These are phyloP conservation scores for Furcasterigmium furcatum DNA, from an alignment of 2,329 filamentous ascomycete species.

Conservation along the genomic window DNA sequence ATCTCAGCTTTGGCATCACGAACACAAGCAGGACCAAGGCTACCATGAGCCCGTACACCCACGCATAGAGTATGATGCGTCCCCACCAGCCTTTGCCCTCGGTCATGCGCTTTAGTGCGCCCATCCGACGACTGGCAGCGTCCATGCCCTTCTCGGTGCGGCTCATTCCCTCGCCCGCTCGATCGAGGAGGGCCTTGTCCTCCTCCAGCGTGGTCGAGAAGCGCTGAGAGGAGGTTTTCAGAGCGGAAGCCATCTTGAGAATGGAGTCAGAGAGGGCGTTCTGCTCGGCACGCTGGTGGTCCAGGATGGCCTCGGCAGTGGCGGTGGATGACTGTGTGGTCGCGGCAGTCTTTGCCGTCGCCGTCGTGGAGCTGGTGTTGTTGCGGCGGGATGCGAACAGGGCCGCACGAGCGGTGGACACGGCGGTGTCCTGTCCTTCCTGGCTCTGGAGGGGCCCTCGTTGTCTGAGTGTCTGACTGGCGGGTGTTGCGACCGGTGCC, in stretches of 20 bases:
- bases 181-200: conserved; percentile 67
- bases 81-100: conserved; percentile 89
- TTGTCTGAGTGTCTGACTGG: conserved; percentile 27
- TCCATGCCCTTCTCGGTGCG: conserved; percentile 75
- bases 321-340: conserved; percentile 38
- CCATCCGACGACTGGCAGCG: conserved; percentile 73
- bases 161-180: conserved; percentile 72
- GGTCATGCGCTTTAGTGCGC: conserved; percentile 71
- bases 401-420: conserved; percentile 35
- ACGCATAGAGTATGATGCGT: conserved; percentile 76
- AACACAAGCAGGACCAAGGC: conserved; percentile 76
- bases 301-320: conserved; percentile 68
- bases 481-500: conserved; percentile 10
- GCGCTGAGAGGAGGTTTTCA: conserved; percentile 71
- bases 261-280: conserved; percentile 79
- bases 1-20: conserved; percentile 82
- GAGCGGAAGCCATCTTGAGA: conserved; percentile 71
- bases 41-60: conserved; percentile 82
- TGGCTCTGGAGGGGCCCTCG: conserved; percentile 21
- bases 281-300: conserved; percentile 77
- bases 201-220: conserved; percentile 70
- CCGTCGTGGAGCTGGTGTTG: conserved; percentile 14
- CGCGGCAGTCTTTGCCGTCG: conserved; percentile 22
- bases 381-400: conserved; percentile 38
- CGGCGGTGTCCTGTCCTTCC: conserved; percentile 12